Percentiles rank a stretch among this genome's conserved stretches.
Evolutionary conservation across 345 rosid species (phyloP).

Genomic region (Mangifera indica): DNA sequence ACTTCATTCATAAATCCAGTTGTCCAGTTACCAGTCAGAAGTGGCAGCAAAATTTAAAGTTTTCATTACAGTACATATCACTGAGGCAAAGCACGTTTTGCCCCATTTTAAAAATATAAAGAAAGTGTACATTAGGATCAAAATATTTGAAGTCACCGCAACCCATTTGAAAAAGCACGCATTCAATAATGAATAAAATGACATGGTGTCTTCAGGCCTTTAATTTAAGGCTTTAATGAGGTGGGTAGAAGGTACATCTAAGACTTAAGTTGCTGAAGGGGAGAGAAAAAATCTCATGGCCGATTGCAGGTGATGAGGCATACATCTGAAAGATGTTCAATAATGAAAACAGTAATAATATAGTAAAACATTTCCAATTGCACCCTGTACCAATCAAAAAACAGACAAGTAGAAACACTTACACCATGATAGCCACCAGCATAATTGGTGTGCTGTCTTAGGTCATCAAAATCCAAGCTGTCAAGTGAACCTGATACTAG

Average conservation of each 20-base stretch:
- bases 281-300: background rate
- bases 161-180: constrained; percentile 1
- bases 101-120: background rate
- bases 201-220: background rate
- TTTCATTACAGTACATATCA: background rate
- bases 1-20: background rate
- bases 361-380: background rate
- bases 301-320: background rate
- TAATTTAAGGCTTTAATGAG: background rate
- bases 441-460: constrained; percentile 71
- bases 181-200: background rate
- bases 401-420: constrained; percentile 26
- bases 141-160: background rate
- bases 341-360: constrained; percentile 2
- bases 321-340: constrained; percentile 9
- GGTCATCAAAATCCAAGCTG: constrained; percentile 94
- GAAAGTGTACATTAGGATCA: background rate
- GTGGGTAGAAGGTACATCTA: background rate
- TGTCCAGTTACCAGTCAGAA: background rate
- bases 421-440: constrained; percentile 90
- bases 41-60: background rate
- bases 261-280: background rate
- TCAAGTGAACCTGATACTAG: constrained; percentile 96
- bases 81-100: background rate
- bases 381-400: background rate